A percentile compares a stretch with the other conserved stretches of the same genome.
These are phyloP conservation scores for Arthrobotrys pseudoclavata DNA, from an alignment of 2,329 filamentous ascomycete genomes.

Conservation along the genomic window DNA sequence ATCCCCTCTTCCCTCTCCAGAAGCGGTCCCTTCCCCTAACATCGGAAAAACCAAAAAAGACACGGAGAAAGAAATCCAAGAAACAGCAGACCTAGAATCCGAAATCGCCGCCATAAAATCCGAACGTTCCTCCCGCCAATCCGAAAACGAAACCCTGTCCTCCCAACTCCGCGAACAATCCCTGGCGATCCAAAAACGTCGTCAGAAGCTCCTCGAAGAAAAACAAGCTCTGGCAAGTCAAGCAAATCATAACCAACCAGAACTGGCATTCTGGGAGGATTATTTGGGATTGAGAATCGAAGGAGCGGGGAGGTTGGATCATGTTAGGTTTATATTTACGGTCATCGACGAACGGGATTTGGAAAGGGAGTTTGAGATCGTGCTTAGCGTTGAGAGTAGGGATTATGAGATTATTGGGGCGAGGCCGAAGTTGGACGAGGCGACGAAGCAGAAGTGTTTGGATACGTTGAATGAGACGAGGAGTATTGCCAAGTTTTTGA, in stretches of 20 bases:
- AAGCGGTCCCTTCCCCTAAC: slow-evolving; percentile 33
- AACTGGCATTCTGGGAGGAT: slow-evolving; percentile 95
- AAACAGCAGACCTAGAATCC: slow-evolving; percentile 79
- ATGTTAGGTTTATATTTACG: slow-evolving; percentile 89
- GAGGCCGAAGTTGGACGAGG: slow-evolving; percentile 83
- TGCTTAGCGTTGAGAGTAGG: slow-evolving; percentile 82
- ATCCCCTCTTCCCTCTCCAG: slow-evolving; percentile 17
- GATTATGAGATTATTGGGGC: slow-evolving; percentile 89
- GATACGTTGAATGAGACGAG: slow-evolving; percentile 85
- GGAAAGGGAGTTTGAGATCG: slow-evolving; percentile 93
- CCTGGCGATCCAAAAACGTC: slow-evolving; percentile 73
- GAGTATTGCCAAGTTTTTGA: slow-evolving; percentile 79
- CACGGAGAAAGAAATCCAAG: slow-evolving; percentile 70
- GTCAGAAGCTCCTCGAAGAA: slow-evolving; percentile 66
- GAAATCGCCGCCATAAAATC: slow-evolving; percentile 73
- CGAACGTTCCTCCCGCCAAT: slow-evolving; percentile 74
- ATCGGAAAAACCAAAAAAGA: slow-evolving; percentile 3
- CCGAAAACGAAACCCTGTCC: slow-evolving; percentile 72
- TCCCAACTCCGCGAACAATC: slow-evolving; percentile 77
- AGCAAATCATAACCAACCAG: slow-evolving; percentile 88
- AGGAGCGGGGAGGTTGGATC: slow-evolving; percentile 84
- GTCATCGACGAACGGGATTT: slow-evolving; percentile 88
- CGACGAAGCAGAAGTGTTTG: slow-evolving; percentile 81
- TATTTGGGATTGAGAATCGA: slow-evolving; percentile 91
- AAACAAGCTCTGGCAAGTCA: slow-evolving; percentile 82